phyloP scores from a whole-genome alignment of 805 yeast genomes.

The Zygoascus biomembranicola region DNA sequence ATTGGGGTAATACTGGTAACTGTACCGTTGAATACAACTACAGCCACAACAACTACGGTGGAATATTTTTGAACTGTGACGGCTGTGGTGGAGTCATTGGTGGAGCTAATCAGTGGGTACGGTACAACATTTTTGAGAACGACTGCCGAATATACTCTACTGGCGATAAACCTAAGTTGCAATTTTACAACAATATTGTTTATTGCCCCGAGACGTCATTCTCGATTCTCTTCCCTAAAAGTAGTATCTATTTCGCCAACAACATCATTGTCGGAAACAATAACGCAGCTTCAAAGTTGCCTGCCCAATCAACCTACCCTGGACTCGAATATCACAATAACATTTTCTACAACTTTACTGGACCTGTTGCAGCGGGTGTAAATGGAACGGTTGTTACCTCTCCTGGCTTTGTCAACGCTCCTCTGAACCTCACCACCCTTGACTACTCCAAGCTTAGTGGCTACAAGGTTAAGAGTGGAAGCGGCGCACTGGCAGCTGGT shows the following conservation, averaged over 20 bases:
- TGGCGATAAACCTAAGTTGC: background rate
- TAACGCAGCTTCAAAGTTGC: background rate
- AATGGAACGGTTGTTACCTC: background rate
- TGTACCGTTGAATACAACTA: constrained; percentile 2
- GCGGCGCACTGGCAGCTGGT: background rate
- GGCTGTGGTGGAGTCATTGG: background rate
- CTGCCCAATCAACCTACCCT: background rate
- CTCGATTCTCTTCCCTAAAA: background rate
- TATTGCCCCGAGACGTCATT: constrained; percentile 3
- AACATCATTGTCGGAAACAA: constrained; percentile 1
- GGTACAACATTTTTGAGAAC: constrained; percentile 3
- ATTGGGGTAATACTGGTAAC: constrained; percentile 5
- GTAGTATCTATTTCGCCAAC: background rate
- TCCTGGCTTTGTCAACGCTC: constrained; percentile 1
- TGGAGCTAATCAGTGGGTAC: background rate
- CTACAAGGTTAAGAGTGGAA: background rate
- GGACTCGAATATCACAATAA: background rate
- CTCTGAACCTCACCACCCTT: background rate
- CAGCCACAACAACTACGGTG: constrained; percentile 1
- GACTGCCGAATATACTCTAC: constrained; percentile 3
- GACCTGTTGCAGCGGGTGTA: background rate
- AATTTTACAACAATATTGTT: constrained; percentile 4
- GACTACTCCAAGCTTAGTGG: background rate
- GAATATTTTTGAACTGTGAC: constrained; percentile 3
- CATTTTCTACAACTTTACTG: background rate